Base-by-base conservation (phyloP, 345 rosid species). In the Mallotus nudiflorus region DNA sequence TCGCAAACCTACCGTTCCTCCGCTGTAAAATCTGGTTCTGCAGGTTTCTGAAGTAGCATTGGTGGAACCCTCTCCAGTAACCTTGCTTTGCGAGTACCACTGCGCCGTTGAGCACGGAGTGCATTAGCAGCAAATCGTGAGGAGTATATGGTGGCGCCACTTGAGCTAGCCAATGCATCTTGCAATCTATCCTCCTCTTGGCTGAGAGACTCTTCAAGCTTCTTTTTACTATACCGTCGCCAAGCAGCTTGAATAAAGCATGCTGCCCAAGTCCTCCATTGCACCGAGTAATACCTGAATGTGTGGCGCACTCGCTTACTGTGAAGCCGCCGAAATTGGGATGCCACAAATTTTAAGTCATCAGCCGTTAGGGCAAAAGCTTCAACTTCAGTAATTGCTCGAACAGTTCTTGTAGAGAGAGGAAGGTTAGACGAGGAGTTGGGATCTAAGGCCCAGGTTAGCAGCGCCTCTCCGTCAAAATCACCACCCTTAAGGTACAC, bases 231-330 rank as follows among this genome's bases (percentile, higher is more conserved):
- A 64, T 81, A 81, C 6, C 96, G 84, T 12, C 93, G 87, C 97
- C 97, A 93, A 0, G 96, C 93, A 0, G 94, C 96, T 82, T 91
- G 98, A 71, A 91, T 78, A 68, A 88, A 91, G 60, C 92, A 87
- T 62, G 98, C 97, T 1, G 94, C 98, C 98, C 97, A 88, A 4
- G 91, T 81, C 83, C 90, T 83, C 97, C 98, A 89, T 51, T 91
- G 97, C 69, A 84, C 91, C 0, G 97, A 93, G 79, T 91, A 89
- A 79, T 85, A 85, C 75, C 96, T 85, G 76, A 89, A 87, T 2
- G 94, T 80, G 72, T 93, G 96, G 57, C 92, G 84, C 31, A 89
- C 85, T 79, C 91, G 92, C 84, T 88, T 93, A 72, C 98, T 88
- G 77, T 86, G 91, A 40, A 91, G 96, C 66, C 4, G 85, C 37